A percentile compares a stretch with the other conserved stretches of the same genome.
These are phyloP conservation scores for Colletotrichum sp. DNA, from an alignment of 2,329 filamentous ascomycete species.

Conservation along the genomic window DNA sequence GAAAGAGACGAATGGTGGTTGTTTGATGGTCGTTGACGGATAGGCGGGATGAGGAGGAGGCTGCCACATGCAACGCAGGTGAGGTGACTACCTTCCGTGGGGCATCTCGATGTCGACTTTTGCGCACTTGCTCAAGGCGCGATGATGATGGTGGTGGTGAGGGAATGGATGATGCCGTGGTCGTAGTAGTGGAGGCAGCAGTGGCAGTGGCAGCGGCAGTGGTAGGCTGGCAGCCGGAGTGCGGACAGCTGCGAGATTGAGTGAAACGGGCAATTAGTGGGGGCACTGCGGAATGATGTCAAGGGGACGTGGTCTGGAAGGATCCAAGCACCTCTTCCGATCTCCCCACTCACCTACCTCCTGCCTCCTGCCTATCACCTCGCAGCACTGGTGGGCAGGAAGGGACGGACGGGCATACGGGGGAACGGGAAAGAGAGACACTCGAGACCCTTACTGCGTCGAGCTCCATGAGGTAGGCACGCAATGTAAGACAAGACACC, in stretches of 20 bases:
- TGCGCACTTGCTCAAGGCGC: background rate
- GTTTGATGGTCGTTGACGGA: background rate
- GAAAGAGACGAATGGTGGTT: background rate
- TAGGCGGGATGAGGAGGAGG: background rate
- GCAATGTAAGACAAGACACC: background rate
- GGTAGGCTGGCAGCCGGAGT: background rate
- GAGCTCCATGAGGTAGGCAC: background rate
- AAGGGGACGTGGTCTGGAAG: background rate
- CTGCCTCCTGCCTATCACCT: background rate
- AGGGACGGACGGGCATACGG: background rate
- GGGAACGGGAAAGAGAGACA: background rate
- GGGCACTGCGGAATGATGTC: slow-evolving; percentile 1
- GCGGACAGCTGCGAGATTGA: background rate
- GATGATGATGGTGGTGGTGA: background rate
- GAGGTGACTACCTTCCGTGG: background rate
- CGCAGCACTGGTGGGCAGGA: background rate
- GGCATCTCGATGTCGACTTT: slow-evolving; percentile 8
- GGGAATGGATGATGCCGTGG: background rate
- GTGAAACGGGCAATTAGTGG: slow-evolving; percentile 18
- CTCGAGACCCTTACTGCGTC: slow-evolving; percentile 11
- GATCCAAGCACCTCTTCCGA: background rate
- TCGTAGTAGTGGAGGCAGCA: background rate
- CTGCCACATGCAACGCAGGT: background rate
- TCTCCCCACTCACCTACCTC: background rate
- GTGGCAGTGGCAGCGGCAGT: background rate